Evolutionary conservation across 2,329 filamentous ascomycete genomes (phyloP).

Genomic region (Neonectria faginata): DNA sequence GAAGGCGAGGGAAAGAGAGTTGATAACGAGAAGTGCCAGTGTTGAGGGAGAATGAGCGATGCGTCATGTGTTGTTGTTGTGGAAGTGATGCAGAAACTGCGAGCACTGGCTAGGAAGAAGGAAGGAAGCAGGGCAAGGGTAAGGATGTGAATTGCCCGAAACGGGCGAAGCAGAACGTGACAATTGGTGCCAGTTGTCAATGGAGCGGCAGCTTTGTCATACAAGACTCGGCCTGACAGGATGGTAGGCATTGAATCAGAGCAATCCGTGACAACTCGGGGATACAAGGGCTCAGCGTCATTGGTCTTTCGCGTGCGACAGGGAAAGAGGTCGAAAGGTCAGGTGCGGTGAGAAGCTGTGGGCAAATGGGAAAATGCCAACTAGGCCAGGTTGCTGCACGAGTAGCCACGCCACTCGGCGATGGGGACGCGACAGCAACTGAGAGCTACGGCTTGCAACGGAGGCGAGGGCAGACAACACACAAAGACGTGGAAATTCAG

Average conservation of each 20-base stretch:
- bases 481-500: not conserved
- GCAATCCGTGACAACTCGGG: constrained; percentile 6
- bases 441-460: constrained; percentile 5
- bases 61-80: not conserved
- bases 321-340: constrained; percentile 37
- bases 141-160: constrained; percentile 18
- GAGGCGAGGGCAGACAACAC: not conserved
- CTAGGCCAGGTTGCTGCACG: constrained; percentile 39
- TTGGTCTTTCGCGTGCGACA: constrained; percentile 30
- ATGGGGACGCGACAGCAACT: constrained; percentile 16
- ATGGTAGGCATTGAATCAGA: constrained; percentile 29
- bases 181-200: constrained; percentile 30
- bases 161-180: constrained; percentile 18
- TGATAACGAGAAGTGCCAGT: not conserved
- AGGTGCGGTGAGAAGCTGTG: constrained; percentile 40
- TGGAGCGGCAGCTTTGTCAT: constrained; percentile 8
- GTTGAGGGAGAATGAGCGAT: not conserved
- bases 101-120: constrained; percentile 14
- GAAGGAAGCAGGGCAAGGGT: constrained; percentile 13
- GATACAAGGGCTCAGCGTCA: constrained; percentile 16
- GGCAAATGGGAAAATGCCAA: constrained; percentile 44
- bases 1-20: not conserved
- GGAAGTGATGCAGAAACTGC: constrained; percentile 2
- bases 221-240: constrained; percentile 9
- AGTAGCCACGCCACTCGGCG: constrained; percentile 41